phyloP scores from a whole-genome alignment of 1,139 yeast genomes.

The Protomyces pachydermus region DNA sequence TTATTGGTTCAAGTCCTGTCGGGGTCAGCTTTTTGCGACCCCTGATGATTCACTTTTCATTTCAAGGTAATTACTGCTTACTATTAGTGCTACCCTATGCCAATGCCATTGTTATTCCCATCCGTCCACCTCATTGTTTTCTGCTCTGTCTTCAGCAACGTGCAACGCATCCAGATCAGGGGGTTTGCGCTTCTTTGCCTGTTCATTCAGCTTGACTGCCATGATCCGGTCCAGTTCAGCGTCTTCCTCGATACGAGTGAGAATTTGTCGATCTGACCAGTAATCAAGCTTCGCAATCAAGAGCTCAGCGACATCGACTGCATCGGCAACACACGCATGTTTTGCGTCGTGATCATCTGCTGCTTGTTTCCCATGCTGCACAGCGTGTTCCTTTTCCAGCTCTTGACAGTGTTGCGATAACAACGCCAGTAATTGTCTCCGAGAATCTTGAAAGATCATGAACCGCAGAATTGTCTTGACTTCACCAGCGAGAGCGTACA shows the following conservation, averaged over 20 bases:
- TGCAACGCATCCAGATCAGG: not conserved
- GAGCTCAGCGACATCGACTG: conserved; percentile 15
- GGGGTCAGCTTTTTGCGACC: conserved; percentile 3
- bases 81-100: too few species aligned
- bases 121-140: not conserved
- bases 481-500: conserved; percentile 17
- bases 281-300: conserved; percentile 12
- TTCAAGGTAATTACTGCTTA: too few species aligned
- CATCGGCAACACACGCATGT: conserved; percentile 16
- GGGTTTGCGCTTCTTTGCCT: not conserved
- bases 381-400: not conserved
- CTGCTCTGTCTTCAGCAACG: not conserved
- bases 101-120: too few species aligned
- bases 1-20: conserved; percentile 16
- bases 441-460: conserved; percentile 33
- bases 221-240: conserved; percentile 10
- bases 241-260: conserved; percentile 14
- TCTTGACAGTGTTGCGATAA: conserved; percentile 11
- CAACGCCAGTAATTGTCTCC: conserved; percentile 30
- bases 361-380: not conserved
- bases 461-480: conserved; percentile 30
- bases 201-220: conserved; percentile 1
- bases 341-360: not conserved
- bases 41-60: too few species aligned
- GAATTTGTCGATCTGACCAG: conserved; percentile 9